Base-by-base conservation (phyloP, 768 basidiomycete species). In the Auriscalpium vulgare region DNA sequence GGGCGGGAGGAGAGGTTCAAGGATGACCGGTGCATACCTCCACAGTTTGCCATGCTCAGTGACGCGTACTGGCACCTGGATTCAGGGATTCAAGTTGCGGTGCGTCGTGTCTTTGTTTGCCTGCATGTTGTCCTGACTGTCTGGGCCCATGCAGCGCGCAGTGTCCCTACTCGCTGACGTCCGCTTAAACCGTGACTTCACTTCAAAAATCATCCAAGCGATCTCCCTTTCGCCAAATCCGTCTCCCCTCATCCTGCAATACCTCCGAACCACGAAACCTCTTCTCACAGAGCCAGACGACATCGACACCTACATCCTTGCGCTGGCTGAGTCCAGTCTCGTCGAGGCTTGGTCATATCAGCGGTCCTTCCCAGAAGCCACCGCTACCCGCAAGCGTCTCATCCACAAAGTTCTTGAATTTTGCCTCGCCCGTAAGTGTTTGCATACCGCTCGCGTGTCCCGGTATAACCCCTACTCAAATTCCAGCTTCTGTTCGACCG, bases 11-110 rank as follows among this genome's bases (percentile, higher is more conserved):
- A 59, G 63, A 68, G 57, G 74, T 88, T 73, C 69, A 72, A 65
- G 53, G 73, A 68, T 68, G 80, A 67, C n/a, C 71, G 78, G 34
- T 81, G 78, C 62, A 84, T 93, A 58, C 83, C 87, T 4, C 85
- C 88, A 3, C 90, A 91, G 62, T 91, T 91, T 63, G 74, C 78
- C 8, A 72, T 77, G 4, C 76, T 92, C 48, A 81, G 87, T n/a
- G 85, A 89, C 71, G 90, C 91, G 64, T 92, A 92, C 71, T 93
- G 87, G 86, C 72, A 81, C 67, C 71, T 93, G 57, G 91, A 93
- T 69, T 77, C 81, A 2, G 87, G 86, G 10, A 73, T 77, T n/a
- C 73, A 83, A 46, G 67, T 87, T 51, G 67, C 78, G 48, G 89
- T 91, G 68, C 59, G 86, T 79, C 43, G 34, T 46, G 50, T 52